Evolutionary conservation across 129 eudicot genomes (phyloP), one percentile per base, ranked within the genome.

Genomic region (Silybum marianum): DNA sequence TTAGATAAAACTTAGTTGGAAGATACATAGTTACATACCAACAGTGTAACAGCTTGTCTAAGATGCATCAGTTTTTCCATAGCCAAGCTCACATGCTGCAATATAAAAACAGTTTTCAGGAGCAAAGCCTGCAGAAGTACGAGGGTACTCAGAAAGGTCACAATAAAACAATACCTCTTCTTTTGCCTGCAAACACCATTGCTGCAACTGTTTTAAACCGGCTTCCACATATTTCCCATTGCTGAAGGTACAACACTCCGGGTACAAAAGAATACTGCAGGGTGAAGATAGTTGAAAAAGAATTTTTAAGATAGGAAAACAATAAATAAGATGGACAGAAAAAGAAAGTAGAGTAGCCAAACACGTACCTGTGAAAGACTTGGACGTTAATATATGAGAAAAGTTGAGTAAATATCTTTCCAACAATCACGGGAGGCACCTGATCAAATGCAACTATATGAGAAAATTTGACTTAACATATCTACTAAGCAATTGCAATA

Each of bases 201-300:
- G 81, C 80, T 93, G 97, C 54, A 91, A 75, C 85, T 93, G 97
- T 51, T 94, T 94, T 77, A 93, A 81, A 21, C 98, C 94, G 36
- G 98, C 72, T 82, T 93, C 91, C 46, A 93, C 97, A 84, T 91
- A 91, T 77, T 89, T 94, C 62, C 97, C 98, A 66, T 93, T 93
- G 89, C 92, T 91, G 80, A 93, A 93, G 62, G 97, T 89, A 82
- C 98, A 93, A 79, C 97, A 91, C 87, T 93, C 98, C 58, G 94
- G 94, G 10, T 97, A 90, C 25, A 91, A 82, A 32, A 93, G 93
- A 69, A 93, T 92, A 80, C 98, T 93, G 71, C 39, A 76, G 73
- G 32, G 73, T 71, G 18, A 78, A 40, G 44, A 72, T 42, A 84
- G n/a, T 54, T 60, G n/a, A 44, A 48, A 48, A 48, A 30, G 9